Conservation (phyloP, 495 filamentous ascomycete genomes). For the Xylaria palmicola region DNA sequence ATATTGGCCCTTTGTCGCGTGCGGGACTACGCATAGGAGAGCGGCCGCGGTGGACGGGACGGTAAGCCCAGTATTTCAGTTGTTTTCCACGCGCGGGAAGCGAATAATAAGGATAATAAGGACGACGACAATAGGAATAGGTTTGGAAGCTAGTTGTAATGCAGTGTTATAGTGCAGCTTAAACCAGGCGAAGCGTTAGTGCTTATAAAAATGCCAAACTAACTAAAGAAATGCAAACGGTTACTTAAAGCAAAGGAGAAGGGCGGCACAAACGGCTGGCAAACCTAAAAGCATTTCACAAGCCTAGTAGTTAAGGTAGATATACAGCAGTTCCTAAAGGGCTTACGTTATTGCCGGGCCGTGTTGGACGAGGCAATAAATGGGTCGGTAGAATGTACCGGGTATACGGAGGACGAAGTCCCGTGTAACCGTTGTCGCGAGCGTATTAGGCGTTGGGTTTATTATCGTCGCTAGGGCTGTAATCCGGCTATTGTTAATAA, state of each 20-base stretch:
- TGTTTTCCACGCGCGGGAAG: neutral
- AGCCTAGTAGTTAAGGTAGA: neutral
- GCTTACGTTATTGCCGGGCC: too few species aligned
- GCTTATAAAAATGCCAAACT: neutral
- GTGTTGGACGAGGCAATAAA: neutral
- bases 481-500: neutral
- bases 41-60: neutral
- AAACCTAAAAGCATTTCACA: neutral
- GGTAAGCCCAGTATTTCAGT: neutral
- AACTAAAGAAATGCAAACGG: too few species aligned
- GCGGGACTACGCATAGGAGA: neutral
- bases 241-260: too few species aligned
- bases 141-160: neutral
- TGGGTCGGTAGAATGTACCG: neutral
- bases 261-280: neutral
- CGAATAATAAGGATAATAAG: neutral
- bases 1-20: neutral
- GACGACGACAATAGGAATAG: neutral
- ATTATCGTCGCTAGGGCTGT: neutral
- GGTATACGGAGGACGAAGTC: neutral
- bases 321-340: neutral
- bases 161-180: neutral
- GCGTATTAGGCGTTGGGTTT: too few species aligned
- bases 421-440: neutral
- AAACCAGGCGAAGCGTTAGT: neutral